Base-by-base conservation (phyloP, 2,329 filamentous ascomycete genomes). In the Diaporthe sp. region DNA sequence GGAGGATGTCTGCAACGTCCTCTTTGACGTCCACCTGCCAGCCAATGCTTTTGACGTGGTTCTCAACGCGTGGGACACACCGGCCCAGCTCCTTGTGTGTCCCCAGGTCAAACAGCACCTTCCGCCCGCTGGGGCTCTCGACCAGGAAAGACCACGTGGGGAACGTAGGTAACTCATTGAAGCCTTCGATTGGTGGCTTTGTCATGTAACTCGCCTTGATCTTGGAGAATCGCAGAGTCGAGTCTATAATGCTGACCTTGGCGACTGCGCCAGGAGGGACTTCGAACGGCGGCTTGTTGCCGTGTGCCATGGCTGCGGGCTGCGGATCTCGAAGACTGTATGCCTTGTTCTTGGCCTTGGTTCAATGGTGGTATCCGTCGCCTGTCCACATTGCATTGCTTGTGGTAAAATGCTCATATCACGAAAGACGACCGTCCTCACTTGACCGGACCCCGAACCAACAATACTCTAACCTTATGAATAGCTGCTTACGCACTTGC, bases 1-100 rank as follows among this genome's bases (percentile, higher is more conserved):
- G 71, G 25, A 78, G 75, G 55, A 77, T 76, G 25, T 76, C 71
- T 31, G 71, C 63, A 44, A 76, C 76, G 37, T 74, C 42, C 49
- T 73, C 70, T 53, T 73, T 42, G 7, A 61, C 49, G 2, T 72
- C 51, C 10, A 71, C 4, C n/a, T 42, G 31, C 65, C 73, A 75
- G 7, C 74, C 71, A 1, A 39, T 22, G 17, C 65, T 55, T n/a
- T 47, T 71, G 44, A 77, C 25, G 6, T 39, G 15, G 1, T 71
- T n/a, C 70, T 73, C 60, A 15, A 53, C 67, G 10, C 42, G 25
- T 49, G 74, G 74, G 8, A 75, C 15, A 10, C 60, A 73, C 60
- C 63, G 61, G 9, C 58, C 39, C 9, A 75, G 58, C 42, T 75
- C 74, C 51, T 67, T 42, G 42, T 67, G 74, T 13, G 34, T 60